phyloP scores from a whole-genome alignment of 768 basidiomycete species.

The Serendipita sp. region DNA sequence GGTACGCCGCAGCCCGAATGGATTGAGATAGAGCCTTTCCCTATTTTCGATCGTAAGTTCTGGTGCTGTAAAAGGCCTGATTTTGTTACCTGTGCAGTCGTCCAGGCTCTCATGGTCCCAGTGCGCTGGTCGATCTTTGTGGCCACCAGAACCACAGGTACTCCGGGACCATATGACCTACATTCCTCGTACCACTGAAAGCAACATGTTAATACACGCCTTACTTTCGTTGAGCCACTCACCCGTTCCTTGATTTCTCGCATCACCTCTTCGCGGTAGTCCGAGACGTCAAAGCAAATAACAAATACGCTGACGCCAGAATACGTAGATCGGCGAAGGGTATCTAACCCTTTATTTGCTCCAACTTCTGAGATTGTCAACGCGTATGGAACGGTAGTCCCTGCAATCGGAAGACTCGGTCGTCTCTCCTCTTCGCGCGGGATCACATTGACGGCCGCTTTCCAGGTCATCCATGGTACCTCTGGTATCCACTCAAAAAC shows the following conservation, averaged over 20 bases:
- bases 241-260: neutral
- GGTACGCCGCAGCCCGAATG: neutral
- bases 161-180: neutral
- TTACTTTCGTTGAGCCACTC: neutral
- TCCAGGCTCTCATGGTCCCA: neutral
- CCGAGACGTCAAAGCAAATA: conserved; percentile 5
- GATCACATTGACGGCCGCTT: conserved; percentile 4
- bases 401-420: neutral
- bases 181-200: conserved; percentile 1
- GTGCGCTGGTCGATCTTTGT: conserved; percentile 3
- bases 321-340: conserved; percentile 1
- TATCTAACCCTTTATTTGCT: neutral
- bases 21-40: neutral
- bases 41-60: neutral
- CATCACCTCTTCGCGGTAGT: conserved; percentile 6
- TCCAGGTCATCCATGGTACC: conserved; percentile 3
- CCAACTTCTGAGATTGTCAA: neutral
- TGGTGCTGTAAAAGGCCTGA: neutral
- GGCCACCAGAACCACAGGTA: neutral
- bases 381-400: neutral
- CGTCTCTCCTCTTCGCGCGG: neutral
- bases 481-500: conserved; percentile 2
- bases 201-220: neutral
- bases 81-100: neutral
- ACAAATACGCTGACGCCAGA: neutral